Conservation (phyloP, 192 early-diverging fungal species). For the Umbelopsis vinacea region DNA sequence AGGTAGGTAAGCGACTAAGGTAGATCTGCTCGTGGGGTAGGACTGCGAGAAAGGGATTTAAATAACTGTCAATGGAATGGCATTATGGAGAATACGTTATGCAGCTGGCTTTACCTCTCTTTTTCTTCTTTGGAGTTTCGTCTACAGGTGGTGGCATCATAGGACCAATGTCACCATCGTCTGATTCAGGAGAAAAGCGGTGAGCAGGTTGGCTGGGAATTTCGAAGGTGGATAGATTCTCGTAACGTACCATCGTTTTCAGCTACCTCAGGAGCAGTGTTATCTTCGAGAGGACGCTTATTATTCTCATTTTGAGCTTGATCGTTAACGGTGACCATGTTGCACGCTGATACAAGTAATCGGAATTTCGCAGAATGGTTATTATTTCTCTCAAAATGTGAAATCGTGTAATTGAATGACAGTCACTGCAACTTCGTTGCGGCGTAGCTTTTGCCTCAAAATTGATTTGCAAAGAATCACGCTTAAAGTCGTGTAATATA, state of each 20-base stretch:
- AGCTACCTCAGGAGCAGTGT: background rate
- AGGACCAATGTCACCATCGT: conserved; percentile 47
- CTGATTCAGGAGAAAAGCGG: background rate
- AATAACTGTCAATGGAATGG: background rate
- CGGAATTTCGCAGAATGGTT: background rate
- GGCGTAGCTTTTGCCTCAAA: background rate
- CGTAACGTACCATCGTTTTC: background rate
- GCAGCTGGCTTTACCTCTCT: conserved; percentile 27
- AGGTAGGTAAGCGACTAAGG: conserved; percentile 80
- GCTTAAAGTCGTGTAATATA: too few relatives aligned
- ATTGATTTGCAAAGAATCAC: too few relatives aligned
- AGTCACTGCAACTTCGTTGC: background rate
- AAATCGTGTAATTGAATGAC: background rate
- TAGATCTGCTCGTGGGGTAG: conserved; percentile 75
- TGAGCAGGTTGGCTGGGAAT: background rate
- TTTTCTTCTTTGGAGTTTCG: conserved; percentile 41
- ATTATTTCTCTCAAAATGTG: too few relatives aligned
- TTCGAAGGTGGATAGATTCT: background rate
- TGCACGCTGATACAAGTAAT: background rate
- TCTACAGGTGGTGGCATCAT: conserved; percentile 26
- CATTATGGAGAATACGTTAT: background rate
- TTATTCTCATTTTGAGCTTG: conserved; percentile 9
- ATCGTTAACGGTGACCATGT: conserved; percentile 12
- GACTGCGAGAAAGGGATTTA: conserved; percentile 32
- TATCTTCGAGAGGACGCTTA: conserved; percentile 4